Conservation (phyloP, 108 stramenopile species). For the Pseudonitzschia pungens region DNA sequence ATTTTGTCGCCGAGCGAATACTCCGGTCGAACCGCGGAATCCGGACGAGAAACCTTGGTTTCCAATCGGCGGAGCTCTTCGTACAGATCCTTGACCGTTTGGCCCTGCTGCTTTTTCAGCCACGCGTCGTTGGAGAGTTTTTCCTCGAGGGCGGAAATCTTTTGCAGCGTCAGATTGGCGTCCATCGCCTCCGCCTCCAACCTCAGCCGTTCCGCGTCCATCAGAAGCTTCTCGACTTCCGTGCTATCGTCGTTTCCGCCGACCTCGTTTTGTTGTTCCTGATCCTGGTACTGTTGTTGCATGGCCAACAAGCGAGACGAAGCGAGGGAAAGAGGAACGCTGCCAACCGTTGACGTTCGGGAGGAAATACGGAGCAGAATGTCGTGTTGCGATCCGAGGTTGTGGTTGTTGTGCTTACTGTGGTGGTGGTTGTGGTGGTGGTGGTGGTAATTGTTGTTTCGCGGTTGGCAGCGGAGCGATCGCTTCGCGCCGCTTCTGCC, state of each 20-base stretch:
- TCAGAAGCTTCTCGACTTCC: conserved; percentile 42
- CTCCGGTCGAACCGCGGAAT: neutral
- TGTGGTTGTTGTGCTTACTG: neutral
- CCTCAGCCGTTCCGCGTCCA: conserved; percentile 50
- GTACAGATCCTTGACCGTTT: conserved; percentile 24
- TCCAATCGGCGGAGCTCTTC: conserved; percentile 25
- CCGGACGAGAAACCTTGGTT: conserved; percentile 2
- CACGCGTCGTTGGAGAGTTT: conserved; percentile 36
- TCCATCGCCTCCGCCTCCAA: conserved; percentile 58
- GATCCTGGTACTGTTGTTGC: conserved; percentile 3
- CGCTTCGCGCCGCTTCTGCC: neutral
- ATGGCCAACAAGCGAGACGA: neutral
- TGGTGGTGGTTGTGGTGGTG: too few species aligned
- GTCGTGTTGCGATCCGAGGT: neutral
- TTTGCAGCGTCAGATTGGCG: conserved; percentile 47
- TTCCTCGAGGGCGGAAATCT: conserved; percentile 46
- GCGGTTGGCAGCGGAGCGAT: too few species aligned
- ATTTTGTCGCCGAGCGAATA: neutral
- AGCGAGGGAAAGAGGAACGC: neutral
- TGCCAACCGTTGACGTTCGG: too few species aligned
- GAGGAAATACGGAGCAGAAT: too few species aligned
- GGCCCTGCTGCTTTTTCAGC: conserved; percentile 30
- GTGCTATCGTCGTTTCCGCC: neutral
- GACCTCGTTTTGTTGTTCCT: conserved; percentile 8
- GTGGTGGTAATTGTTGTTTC: too few species aligned